These are phyloP conservation scores for Puccinia hordei DNA, from an alignment of 1,284 basidiomycete species.

Conservation along the genomic window DNA sequence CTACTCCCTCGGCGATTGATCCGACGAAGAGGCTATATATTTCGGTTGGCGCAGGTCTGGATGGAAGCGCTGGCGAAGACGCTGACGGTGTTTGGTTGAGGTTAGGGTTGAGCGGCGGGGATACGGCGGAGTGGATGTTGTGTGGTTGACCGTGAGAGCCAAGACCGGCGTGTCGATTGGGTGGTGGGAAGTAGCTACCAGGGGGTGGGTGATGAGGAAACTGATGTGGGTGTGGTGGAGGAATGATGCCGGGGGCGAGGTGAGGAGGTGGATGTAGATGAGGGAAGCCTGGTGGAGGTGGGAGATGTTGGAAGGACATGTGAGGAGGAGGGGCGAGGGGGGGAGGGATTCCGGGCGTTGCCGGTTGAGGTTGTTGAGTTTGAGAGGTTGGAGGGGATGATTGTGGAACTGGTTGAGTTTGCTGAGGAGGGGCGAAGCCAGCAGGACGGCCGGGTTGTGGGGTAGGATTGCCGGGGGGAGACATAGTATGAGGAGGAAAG, in stretches of 20 bases:
- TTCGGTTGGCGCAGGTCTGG: constrained; percentile 51
- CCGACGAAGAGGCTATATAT: constrained; percentile 57
- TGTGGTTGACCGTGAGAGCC: constrained; percentile 47
- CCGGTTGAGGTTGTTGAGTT: background rate
- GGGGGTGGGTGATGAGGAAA: constrained; percentile 47
- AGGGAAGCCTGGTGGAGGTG: constrained; percentile 45
- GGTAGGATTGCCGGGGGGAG: background rate
- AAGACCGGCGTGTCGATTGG: constrained; percentile 47
- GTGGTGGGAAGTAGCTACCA: constrained; percentile 31
- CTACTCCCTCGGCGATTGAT: constrained; percentile 56
- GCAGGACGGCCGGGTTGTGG: constrained; percentile 12
- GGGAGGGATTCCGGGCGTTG: constrained; percentile 5
- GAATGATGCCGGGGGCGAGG: constrained; percentile 4
- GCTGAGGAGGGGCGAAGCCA: constrained; percentile 8
- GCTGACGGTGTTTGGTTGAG: constrained; percentile 12
- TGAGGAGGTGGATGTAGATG: constrained; percentile 46
- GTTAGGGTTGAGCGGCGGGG: constrained; percentile 31
- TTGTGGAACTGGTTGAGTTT: constrained; percentile 2
- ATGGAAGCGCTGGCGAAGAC: constrained; percentile 6
- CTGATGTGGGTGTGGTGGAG: constrained; percentile 45
- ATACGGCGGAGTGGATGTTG: constrained; percentile 29
- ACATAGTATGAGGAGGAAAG: background rate
- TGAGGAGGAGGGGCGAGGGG: constrained; percentile 4
- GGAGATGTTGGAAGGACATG: constrained; percentile 38
- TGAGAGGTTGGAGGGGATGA: constrained; percentile 27